phyloP scores from a whole-genome alignment of 2,329 filamentous ascomycete species.

The Zasmidium citrigriseum region DNA sequence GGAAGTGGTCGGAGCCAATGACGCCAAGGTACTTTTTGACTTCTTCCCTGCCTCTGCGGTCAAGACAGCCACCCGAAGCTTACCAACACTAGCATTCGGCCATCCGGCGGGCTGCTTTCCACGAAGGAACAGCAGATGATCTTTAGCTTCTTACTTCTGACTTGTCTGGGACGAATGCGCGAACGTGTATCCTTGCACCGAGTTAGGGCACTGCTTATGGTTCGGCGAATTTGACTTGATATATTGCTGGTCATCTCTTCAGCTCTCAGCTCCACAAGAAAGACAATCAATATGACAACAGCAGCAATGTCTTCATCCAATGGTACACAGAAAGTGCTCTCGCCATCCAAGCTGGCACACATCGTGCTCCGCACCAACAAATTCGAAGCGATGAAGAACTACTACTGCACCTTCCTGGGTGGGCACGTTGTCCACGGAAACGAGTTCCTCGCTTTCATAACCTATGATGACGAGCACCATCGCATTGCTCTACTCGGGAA shows the following conservation, averaged over 20 bases:
- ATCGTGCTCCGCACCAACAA: conserved; percentile 30
- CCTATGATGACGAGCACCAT: conserved; percentile 33
- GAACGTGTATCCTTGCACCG: background rate
- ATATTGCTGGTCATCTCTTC: too few species aligned
- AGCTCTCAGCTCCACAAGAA: background rate
- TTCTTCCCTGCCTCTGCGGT: too few species aligned
- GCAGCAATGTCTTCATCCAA: background rate
- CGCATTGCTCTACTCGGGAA: conserved; percentile 26
- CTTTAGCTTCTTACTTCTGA: background rate
- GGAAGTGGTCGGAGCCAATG: too few species aligned
- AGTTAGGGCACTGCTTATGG: background rate
- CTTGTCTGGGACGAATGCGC: too few species aligned
- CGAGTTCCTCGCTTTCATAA: conserved; percentile 24
- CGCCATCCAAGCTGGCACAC: conserved; percentile 23
- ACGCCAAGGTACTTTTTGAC: too few species aligned
- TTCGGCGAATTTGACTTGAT: too few species aligned
- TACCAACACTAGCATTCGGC: too few species aligned
- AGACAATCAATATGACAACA: background rate
- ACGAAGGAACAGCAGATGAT: too few species aligned
- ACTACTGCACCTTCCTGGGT: conserved; percentile 31
- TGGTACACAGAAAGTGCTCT: background rate
- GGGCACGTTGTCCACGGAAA: conserved; percentile 19
- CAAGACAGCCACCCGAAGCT: too few species aligned
- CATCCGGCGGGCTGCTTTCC: too few species aligned
- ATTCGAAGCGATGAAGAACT: conserved; percentile 24